phyloP scores from a whole-genome alignment of 345 rosid genomes.

The Rubroshorea leprosula region DNA sequence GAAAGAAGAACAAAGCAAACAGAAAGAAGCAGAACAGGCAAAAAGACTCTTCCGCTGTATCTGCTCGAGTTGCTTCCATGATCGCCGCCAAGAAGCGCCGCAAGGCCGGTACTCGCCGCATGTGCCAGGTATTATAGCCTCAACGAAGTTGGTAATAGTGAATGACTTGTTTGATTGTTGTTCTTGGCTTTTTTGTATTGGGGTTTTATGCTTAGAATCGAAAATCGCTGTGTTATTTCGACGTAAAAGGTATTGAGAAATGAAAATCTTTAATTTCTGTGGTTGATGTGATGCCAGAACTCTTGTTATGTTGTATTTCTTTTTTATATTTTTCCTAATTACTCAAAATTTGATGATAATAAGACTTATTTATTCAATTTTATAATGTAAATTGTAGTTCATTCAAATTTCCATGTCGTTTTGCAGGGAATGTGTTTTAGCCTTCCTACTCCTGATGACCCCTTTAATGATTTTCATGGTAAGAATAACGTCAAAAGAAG shows the following conservation, averaged over 20 bases:
- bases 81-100: slow-evolving; percentile 93
- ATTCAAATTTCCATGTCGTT: neutral
- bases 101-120: slow-evolving; percentile 62
- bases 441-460: slow-evolving; percentile 76
- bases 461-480: slow-evolving; percentile 58
- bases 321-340: neutral
- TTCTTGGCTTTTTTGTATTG: neutral
- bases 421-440: slow-evolving; percentile 90
- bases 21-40: slow-evolving; percentile 50
- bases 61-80: slow-evolving; percentile 70
- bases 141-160: neutral
- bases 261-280: neutral
- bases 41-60: slow-evolving; percentile 44
- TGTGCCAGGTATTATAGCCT: slow-evolving; percentile 49
- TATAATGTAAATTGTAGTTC: neutral
- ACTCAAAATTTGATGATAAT: neutral
- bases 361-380: too few species aligned
- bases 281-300: too few species aligned
- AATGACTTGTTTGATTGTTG: neutral
- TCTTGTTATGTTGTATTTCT: neutral
- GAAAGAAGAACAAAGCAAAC: slow-evolving; percentile 55
- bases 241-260: neutral
- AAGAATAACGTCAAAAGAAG: slow-evolving; percentile 29
- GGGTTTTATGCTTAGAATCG: neutral
- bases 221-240: neutral